Percentiles rank a stretch among this genome's conserved stretches.
phyloP scores from a whole-genome alignment of 441 rosid genomes.

The Dalechampia spathulata region DNA sequence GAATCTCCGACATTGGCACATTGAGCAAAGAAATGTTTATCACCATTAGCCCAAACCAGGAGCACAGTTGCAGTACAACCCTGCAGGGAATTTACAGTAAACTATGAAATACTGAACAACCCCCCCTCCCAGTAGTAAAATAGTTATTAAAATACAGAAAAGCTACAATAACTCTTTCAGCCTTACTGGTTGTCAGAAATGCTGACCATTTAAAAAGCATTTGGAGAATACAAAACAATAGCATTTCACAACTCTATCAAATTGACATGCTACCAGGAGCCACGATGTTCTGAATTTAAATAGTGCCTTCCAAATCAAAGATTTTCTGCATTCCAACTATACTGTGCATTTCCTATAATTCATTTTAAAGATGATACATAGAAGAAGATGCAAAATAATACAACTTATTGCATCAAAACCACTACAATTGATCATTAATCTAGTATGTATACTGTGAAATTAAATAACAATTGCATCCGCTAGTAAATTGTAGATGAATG shows the following conservation, averaged over 20 bases:
- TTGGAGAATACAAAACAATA: no score
- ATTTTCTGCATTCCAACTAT: background rate
- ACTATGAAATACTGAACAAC: background rate
- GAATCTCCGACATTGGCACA: slow-evolving; percentile 99
- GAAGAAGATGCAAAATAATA: no score
- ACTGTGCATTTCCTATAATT: background rate
- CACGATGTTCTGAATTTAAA: slow-evolving; percentile 1
- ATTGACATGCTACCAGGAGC: background rate
- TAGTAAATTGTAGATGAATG: no score
- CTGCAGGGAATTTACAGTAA: slow-evolving; percentile 25
- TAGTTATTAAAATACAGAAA: background rate
- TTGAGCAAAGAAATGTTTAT: slow-evolving; percentile 56
- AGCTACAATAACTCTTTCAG: background rate
- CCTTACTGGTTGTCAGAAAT: background rate
- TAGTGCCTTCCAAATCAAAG: background rate
- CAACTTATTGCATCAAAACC: no score
- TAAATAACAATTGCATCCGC: no score
- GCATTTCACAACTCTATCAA: no score
- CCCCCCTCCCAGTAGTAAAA: background rate
- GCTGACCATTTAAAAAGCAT: background rate
- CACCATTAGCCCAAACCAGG: slow-evolving; percentile 66
- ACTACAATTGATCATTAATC: no score
- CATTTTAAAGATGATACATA: no score
- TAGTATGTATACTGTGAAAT: no score
- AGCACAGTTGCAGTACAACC: slow-evolving; percentile 97